These are phyloP conservation scores for Helotiales sp. DNA, from an alignment of 2,329 filamentous ascomycete species.

Conservation along the genomic window DNA sequence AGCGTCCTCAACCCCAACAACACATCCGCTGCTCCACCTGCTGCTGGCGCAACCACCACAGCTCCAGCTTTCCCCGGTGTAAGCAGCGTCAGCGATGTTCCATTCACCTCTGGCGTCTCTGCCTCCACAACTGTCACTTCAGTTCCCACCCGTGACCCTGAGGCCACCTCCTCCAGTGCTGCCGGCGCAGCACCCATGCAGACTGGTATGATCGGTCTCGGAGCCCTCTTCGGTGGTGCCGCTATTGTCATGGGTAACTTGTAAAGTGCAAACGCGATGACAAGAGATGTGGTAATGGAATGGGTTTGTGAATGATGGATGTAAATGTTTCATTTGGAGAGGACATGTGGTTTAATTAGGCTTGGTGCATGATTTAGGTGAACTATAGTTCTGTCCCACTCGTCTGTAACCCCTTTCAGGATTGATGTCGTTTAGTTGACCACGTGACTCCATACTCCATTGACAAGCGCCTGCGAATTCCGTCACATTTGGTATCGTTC, in stretches of 20 bases:
- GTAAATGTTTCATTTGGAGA: neutral
- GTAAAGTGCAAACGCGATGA: neutral
- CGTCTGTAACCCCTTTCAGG: neutral
- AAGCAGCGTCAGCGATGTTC: slow-evolving; percentile 51
- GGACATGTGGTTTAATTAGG: neutral
- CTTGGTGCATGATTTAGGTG: neutral
- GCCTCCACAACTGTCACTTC: slow-evolving; percentile 44
- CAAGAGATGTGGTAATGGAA: slow-evolving; percentile 1
- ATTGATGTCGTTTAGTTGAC: too few species aligned
- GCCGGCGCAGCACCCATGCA: slow-evolving; percentile 46
- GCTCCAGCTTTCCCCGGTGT: slow-evolving; percentile 60
- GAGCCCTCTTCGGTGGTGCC: slow-evolving; percentile 53
- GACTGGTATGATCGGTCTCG: slow-evolving; percentile 50
- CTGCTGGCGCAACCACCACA: slow-evolving; percentile 51
- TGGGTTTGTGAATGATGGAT: slow-evolving; percentile 2
- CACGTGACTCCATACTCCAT: neutral
- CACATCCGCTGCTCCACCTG: slow-evolving; percentile 44
- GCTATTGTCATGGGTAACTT: slow-evolving; percentile 11
- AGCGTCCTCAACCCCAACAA: slow-evolving; percentile 62
- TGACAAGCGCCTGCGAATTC: too few species aligned
- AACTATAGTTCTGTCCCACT: neutral
- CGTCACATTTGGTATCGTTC: too few species aligned
- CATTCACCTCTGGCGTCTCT: slow-evolving; percentile 61
- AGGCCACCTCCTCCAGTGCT: slow-evolving; percentile 38
- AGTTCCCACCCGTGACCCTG: slow-evolving; percentile 34